Evolutionary conservation across 2,329 filamentous ascomycete genomes (phyloP), one percentile per base, ranked within the genome.

Genomic region (Claviceps sp.): DNA sequence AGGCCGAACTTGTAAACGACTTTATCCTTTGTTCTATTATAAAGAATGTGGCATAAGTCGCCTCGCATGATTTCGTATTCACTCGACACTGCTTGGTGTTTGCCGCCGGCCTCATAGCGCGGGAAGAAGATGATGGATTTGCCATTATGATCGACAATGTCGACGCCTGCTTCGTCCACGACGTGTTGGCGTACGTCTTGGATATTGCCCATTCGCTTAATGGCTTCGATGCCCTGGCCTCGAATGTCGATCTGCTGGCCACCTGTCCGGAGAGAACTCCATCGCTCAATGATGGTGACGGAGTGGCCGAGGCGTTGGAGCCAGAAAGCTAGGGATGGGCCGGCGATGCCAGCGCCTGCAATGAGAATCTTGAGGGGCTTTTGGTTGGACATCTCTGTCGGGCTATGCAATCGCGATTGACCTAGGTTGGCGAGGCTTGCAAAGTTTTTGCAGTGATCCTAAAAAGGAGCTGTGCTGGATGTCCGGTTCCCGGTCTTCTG

Each of bases 61-160:
- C 73, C 76, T 8, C 77, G 65, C 68, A 80, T 72, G 47, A 81
- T 78, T 61, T 80, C 77, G 40, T 70, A 73, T 22, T 80, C 76
- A 0, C 65, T 68, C 0, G 73, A 74, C 24, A 76, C 65, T 19
- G 60, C 64, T 46, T 70, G 54, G 2, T 10, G 3, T 38, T 48
- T 47, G 47, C 53, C 19, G 13, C 50, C 37, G 38, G 49, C 4
- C 42, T 54, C 45, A 22, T 47, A 8, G 13, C 54, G 64, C 34
- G 60, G 58, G 48, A 76, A 64, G 2, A 63, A 62, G 17, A 71
- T 74, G 48, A 64, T 61, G 3, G 59, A 54, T 1, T 60, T 61
- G 52, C 72, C 70, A 1, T 62, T 54, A 0, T 55, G 54, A 56
- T 78, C 67, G 37, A 80, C 68, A 13, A 78, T 54, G 19, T 67